Base-by-base conservation (phyloP, 2,329 filamentous ascomycete species). In the Elsinoe arachidis region DNA sequence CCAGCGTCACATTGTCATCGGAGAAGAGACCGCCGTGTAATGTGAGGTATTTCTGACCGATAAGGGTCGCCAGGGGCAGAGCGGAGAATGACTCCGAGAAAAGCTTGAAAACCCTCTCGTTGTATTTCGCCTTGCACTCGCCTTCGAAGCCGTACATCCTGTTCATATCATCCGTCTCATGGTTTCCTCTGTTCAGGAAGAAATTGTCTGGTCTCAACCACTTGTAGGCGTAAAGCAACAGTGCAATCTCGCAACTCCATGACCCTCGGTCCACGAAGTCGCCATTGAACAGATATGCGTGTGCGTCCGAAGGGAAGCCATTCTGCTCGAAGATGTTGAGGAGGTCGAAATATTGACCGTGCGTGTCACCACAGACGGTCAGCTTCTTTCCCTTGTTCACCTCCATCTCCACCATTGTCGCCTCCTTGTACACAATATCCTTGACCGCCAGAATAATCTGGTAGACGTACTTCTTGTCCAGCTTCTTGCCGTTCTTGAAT, bases 161-260 rank as follows among this genome's bases (percentile, higher is more conserved):
- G 78, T 99, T 99, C 93, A 99, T 99, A 73, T 96, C 92, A 70
- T 97, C 92, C 51, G 93, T 97, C 76, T 99, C 93, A 74, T 99
- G 93, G 74, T 99, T 99, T 65, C 93, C 93, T 61, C 93, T 85
- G 78, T 99, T 99, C 62, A 99, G 78, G 82, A 95, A 97, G 79
- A 99, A 92, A 56, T 79, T 83, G 44, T 62, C 65, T 6, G 93
- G 93, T 56, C 88, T 84, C 66, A 97, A 74, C 92, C 90, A 96
- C 77, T 99, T 99, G 80, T 96, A 95, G 44, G 92, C 88, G 72
- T 96, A 99, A 17, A 99, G 79, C 10, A 96, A 78, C 47, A 99
- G 79, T 10, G 90, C 92, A 64, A 99, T 95, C 71, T 99, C 93
- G n/a, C 86, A 90, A 5, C 92, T 97, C 93, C 93, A 99, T 37